A percentile compares a stretch with the other conserved stretches of the same genome.
These are phyloP conservation scores for Eimeria brunetti DNA, from an alignment of 169 alveolate species.

Conservation along the genomic window DNA sequence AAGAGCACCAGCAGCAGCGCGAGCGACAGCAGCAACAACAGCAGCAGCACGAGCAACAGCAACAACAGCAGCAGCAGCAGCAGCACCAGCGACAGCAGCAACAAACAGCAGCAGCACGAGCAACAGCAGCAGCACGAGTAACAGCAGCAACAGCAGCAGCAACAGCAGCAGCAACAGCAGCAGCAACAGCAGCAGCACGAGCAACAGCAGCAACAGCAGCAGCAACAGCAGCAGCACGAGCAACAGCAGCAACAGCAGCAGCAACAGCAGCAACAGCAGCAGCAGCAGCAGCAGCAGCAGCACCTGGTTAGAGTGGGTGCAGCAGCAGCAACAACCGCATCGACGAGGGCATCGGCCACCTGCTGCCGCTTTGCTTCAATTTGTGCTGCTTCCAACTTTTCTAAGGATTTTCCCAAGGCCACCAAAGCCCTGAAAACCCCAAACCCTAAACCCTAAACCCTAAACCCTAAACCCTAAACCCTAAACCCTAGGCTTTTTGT, in stretches of 20 bases:
- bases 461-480: neutral
- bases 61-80: too few species aligned
- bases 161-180: conserved; percentile 2
- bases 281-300: conserved; percentile 37
- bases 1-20: neutral
- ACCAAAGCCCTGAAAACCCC: conserved; percentile 3
- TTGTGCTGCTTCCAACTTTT: neutral
- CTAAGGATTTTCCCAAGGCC: neutral
- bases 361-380: neutral
- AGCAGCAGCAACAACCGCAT: conserved; percentile 36
- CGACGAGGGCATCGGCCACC: conserved; percentile 13
- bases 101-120: too few species aligned
- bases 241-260: too few species aligned
- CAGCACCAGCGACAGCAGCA: too few species aligned
- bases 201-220: too few species aligned
- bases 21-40: too few species aligned
- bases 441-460: conserved; percentile 38
- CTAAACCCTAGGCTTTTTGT: too few species aligned
- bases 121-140: neutral
- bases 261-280: conserved; percentile 20
- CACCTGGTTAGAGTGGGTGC: conserved; percentile 18
- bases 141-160: conserved; percentile 24
- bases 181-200: too few species aligned
- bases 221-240: too few species aligned
- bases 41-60: too few species aligned